phyloP scores from a whole-genome alignment of 2,329 filamentous ascomycete genomes.

The Colletotrichum ledebouriae region DNA sequence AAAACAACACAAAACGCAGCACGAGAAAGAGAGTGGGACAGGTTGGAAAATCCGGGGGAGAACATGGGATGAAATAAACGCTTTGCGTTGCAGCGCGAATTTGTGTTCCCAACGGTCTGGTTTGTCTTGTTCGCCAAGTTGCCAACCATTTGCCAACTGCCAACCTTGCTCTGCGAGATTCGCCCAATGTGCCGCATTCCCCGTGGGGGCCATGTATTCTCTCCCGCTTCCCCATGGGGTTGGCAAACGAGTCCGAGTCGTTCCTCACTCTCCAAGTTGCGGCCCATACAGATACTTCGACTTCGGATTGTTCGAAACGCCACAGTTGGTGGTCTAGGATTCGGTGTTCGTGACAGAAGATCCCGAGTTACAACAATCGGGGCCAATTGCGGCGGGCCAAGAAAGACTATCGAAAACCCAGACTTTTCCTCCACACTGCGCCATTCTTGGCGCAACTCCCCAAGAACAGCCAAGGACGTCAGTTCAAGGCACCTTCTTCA shows the following conservation, averaged over 20 bases:
- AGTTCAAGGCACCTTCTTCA: not conserved
- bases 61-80: conserved; percentile 1
- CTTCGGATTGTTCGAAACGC: not conserved
- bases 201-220: conserved; percentile 5
- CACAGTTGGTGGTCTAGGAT: not conserved
- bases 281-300: not conserved
- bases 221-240: not conserved
- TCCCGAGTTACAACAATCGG: not conserved
- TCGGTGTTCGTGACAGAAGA: conserved; percentile 18
- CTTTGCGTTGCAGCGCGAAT: not conserved
- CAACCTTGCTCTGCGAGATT: not conserved
- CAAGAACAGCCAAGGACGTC: conserved; percentile 16
- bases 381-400: conserved; percentile 14
- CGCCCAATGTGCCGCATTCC: conserved; percentile 25
- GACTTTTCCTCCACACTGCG: conserved; percentile 4
- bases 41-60: not conserved
- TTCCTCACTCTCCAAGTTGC: not conserved
- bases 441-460: conserved; percentile 3
- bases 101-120: conserved; percentile 20
- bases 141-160: conserved; percentile 27
- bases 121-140: conserved; percentile 16
- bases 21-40: conserved; percentile 1
- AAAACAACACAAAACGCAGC: not conserved
- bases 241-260: conserved; percentile 14
- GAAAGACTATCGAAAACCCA: conserved; percentile 14